These are phyloP conservation scores for Ascochyta koolunga DNA, from an alignment of 2,329 filamentous ascomycete species.

Conservation along the genomic window DNA sequence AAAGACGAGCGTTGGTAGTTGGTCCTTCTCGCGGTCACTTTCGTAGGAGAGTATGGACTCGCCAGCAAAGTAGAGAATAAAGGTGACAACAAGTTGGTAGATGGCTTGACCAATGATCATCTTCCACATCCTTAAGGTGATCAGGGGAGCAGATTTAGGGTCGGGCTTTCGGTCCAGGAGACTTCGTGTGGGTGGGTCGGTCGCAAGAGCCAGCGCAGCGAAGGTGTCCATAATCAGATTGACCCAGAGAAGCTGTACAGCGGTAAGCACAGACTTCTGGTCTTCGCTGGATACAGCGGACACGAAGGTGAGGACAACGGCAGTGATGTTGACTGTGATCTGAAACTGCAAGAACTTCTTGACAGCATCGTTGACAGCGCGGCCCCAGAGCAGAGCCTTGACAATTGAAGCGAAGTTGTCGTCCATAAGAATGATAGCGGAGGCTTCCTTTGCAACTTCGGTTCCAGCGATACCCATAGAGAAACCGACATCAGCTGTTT, in stretches of 20 bases:
- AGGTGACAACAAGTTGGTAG: slow-evolving; percentile 80
- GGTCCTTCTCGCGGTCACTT: slow-evolving; percentile 52
- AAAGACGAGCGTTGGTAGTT: slow-evolving; percentile 82
- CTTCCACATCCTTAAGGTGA: slow-evolving; percentile 94
- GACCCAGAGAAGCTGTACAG: slow-evolving; percentile 93
- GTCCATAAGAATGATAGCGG: slow-evolving; percentile 85
- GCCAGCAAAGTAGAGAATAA: slow-evolving; percentile 81
- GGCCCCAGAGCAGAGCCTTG: slow-evolving; percentile 80
- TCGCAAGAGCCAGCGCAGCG: slow-evolving; percentile 84
- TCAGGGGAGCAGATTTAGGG: slow-evolving; percentile 74
- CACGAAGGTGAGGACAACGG: slow-evolving; percentile 85
- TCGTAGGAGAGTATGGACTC: slow-evolving; percentile 65
- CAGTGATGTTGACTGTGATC: slow-evolving; percentile 89
- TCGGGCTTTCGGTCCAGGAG: slow-evolving; percentile 82
- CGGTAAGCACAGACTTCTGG: slow-evolving; percentile 78
- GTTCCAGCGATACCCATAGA: slow-evolving; percentile 86
- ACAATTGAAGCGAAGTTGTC: slow-evolving; percentile 89
- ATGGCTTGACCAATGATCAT: slow-evolving; percentile 95
- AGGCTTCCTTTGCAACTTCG: slow-evolving; percentile 84
- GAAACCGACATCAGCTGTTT: slow-evolving; percentile 82
- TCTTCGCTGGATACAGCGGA: slow-evolving; percentile 75
- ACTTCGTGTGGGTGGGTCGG: slow-evolving; percentile 83
- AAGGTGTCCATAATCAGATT: slow-evolving; percentile 98
- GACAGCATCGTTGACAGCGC: slow-evolving; percentile 52
- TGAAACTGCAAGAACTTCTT: slow-evolving; percentile 63